Percentiles rank a stretch among this genome's conserved stretches.
Evolutionary conservation across 352 stramenopile genomes (phyloP).

Genomic region (Thalassiosira pacifica): DNA sequence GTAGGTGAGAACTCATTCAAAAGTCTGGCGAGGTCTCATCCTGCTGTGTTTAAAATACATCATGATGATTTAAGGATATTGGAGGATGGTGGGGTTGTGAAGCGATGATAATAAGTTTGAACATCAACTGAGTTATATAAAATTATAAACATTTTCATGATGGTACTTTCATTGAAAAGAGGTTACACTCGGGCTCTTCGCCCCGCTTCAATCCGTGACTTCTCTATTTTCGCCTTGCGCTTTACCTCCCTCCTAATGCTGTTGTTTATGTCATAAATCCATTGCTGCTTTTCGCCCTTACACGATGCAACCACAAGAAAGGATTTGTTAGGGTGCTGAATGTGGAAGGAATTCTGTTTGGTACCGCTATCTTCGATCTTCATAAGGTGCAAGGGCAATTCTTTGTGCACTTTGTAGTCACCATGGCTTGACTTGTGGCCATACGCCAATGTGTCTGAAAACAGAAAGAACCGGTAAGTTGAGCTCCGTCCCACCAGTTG

Average conservation of each 20-base stretch:
- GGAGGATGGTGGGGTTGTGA: constrained; percentile 67
- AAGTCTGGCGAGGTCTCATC: constrained; percentile 77
- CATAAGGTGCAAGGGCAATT: constrained; percentile 87
- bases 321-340: constrained; percentile 89
- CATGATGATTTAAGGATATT: constrained; percentile 77
- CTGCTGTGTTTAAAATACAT: constrained; percentile 72
- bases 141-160: neutral
- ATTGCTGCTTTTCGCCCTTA: constrained; percentile 77
- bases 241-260: constrained; percentile 79
- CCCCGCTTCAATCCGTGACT: constrained; percentile 40
- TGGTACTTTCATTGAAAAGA: too few species aligned
- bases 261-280: constrained; percentile 82
- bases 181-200: constrained; percentile 1
- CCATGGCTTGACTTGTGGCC: constrained; percentile 81
- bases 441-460: constrained; percentile 90
- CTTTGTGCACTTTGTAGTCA: constrained; percentile 88
- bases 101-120: constrained; percentile 4
- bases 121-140: neutral
- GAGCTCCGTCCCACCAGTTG: constrained; percentile 89
- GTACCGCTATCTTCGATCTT: constrained; percentile 85
- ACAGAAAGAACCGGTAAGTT: constrained; percentile 90
- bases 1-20: constrained; percentile 85
- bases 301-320: constrained; percentile 83
- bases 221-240: constrained; percentile 75
- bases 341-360: constrained; percentile 82